Conservation (phyloP, 2,329 filamentous ascomycete species). For the Fusarium concolor region DNA sequence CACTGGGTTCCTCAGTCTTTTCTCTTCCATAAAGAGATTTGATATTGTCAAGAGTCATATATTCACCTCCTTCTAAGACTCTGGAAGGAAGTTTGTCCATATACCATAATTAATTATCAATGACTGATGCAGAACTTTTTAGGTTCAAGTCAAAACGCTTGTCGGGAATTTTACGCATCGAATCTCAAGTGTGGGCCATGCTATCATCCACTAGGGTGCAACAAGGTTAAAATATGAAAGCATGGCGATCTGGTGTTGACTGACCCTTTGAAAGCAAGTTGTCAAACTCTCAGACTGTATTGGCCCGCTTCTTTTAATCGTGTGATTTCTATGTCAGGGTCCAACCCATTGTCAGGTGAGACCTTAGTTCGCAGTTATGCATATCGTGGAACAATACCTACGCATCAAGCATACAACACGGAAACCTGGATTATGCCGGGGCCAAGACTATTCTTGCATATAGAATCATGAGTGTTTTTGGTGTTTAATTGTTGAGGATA, state of each 20-base stretch:
- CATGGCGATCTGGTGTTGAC: constrained; percentile 37
- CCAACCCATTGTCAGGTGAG: constrained; percentile 9
- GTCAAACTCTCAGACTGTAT: constrained; percentile 5
- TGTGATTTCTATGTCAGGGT: constrained; percentile 4
- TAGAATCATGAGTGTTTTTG: too few species aligned
- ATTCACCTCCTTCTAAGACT: neutral
- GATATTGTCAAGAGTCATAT: neutral
- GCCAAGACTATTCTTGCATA: too few species aligned
- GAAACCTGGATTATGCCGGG: too few species aligned
- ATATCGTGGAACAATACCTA: neutral
- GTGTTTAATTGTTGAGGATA: too few species aligned
- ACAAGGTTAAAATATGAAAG: constrained; percentile 22
- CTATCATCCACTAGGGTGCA: constrained; percentile 12
- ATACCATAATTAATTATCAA: neutral
- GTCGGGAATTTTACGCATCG: neutral
- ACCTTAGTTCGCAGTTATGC: neutral
- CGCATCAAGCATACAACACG: too few species aligned
- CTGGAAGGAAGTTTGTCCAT: neutral
- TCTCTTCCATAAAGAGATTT: neutral
- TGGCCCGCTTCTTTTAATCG: constrained; percentile 21
- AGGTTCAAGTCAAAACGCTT: neutral
- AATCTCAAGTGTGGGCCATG: constrained; percentile 5
- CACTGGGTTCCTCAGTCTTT: constrained; percentile 20
- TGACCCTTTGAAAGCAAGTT: constrained; percentile 22
- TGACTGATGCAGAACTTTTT: neutral